Percentiles rank a stretch among this genome's conserved stretches.
Evolutionary conservation across 805 yeast species (phyloP).

Genomic region (Zygotorulaspora florentina): DNA sequence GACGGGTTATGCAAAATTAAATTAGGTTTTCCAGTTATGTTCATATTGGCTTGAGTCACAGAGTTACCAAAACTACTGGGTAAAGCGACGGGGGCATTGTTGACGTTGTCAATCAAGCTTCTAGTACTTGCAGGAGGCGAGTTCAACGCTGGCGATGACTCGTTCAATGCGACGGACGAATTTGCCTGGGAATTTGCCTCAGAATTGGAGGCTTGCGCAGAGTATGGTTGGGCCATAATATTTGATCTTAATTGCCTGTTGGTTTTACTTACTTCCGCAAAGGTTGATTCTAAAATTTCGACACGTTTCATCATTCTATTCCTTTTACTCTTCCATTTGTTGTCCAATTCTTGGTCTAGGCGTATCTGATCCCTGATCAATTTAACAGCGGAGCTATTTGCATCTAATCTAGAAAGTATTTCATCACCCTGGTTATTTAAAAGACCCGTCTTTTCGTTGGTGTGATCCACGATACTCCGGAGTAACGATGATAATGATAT

Average conservation of each 20-base stretch:
- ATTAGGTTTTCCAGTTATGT: constrained; percentile 7
- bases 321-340: constrained; percentile 24
- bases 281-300: constrained; percentile 22
- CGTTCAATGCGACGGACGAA: constrained; percentile 5
- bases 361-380: constrained; percentile 27
- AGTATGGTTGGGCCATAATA: constrained; percentile 23
- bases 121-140: constrained; percentile 8
- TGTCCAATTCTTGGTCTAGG: constrained; percentile 26
- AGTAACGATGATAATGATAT: constrained; percentile 12
- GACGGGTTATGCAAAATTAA: constrained; percentile 21
- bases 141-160: constrained; percentile 1
- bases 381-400: constrained; percentile 20
- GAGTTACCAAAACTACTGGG: background rate
- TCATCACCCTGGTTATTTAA: constrained; percentile 26
- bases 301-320: constrained; percentile 20
- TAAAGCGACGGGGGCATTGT: constrained; percentile 1
- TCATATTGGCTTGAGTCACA: background rate
- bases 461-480: constrained; percentile 23
- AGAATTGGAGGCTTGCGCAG: constrained; percentile 7
- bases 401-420: constrained; percentile 21
- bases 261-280: constrained; percentile 21
- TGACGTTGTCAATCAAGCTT: constrained; percentile 7
- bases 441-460: constrained; percentile 28
- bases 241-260: constrained; percentile 24
- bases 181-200: constrained; percentile 1